Evolutionary conservation across 345 rosid genomes (phyloP).

Genomic region (Brassica carinata): DNA sequence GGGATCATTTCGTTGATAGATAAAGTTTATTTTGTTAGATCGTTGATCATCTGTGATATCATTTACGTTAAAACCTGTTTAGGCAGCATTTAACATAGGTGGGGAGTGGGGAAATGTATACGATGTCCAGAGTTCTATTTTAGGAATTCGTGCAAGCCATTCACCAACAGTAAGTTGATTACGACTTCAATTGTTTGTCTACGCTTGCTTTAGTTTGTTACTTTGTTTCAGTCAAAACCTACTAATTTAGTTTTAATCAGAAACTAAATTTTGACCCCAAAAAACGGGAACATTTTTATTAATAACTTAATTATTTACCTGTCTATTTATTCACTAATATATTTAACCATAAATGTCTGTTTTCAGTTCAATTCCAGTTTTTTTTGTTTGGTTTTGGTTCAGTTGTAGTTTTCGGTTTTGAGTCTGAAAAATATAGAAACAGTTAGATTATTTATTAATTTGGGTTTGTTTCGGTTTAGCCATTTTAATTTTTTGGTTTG

Average conservation of each 20-base stretch:
- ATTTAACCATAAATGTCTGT: no score
- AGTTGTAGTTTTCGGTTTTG: background rate
- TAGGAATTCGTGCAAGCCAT: constrained; percentile 54
- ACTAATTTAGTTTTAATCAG: no score
- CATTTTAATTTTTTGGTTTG: background rate
- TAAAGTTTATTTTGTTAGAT: background rate
- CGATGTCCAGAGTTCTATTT: constrained; percentile 56
- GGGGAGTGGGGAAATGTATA: constrained; percentile 60
- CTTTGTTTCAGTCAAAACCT: background rate
- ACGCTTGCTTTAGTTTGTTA: background rate
- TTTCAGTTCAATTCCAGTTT: no score
- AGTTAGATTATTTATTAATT: background rate
- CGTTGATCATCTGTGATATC: background rate
- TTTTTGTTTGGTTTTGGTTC: background rate
- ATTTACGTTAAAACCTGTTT: constrained; percentile 4
- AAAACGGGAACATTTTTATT: no score
- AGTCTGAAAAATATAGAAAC: background rate
- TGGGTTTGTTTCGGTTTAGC: background rate
- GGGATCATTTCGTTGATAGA: background rate
- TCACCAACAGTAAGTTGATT: constrained; percentile 53
- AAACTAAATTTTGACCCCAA: no score
- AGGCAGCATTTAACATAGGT: constrained; percentile 76
- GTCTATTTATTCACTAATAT: no score
- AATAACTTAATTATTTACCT: no score
- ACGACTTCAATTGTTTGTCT: background rate